A percentile compares a stretch with the other conserved stretches of the same genome.
phyloP scores from a whole-genome alignment of 768 basidiomycete species.

The Psilocybe sp. region DNA sequence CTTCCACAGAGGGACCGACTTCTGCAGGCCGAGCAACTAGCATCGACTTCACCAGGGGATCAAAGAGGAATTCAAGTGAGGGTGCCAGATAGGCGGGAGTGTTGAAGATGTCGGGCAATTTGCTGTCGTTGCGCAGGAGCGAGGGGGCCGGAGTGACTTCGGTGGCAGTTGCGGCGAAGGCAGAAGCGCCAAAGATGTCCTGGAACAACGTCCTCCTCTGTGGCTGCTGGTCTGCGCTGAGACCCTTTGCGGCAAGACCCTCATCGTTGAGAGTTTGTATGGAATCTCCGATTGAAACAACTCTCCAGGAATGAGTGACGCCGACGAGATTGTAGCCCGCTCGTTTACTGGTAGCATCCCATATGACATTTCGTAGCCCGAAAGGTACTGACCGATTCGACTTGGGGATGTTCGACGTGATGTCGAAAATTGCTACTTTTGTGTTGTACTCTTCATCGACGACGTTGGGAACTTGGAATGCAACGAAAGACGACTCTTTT shows the following conservation, averaged over 20 bases:
- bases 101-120: constrained; percentile 49
- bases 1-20: constrained; percentile 1
- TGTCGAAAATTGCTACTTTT: constrained; percentile 46
- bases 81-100: constrained; percentile 77
- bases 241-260: constrained; percentile 10
- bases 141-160: constrained; percentile 13
- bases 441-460: constrained; percentile 29
- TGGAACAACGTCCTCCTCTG: constrained; percentile 69
- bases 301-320: constrained; percentile 63
- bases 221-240: constrained; percentile 16
- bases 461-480: constrained; percentile 40
- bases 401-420: constrained; percentile 42
- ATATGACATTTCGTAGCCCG: constrained; percentile 48
- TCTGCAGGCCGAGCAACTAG: constrained; percentile 24
- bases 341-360: constrained; percentile 27
- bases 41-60: constrained; percentile 42
- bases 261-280: constrained; percentile 41
- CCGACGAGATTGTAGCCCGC: constrained; percentile 59
- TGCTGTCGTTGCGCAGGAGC: constrained; percentile 7
- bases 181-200: constrained; percentile 85
- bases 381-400: constrained; percentile 55
- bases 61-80: constrained; percentile 69
- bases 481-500: constrained; percentile 53
- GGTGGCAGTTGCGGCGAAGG: constrained; percentile 43
- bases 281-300: constrained; percentile 66